Evolutionary conservation across 371 early-diverging fungal species (phyloP).

Genomic region (Catenaria anguillulae): DNA sequence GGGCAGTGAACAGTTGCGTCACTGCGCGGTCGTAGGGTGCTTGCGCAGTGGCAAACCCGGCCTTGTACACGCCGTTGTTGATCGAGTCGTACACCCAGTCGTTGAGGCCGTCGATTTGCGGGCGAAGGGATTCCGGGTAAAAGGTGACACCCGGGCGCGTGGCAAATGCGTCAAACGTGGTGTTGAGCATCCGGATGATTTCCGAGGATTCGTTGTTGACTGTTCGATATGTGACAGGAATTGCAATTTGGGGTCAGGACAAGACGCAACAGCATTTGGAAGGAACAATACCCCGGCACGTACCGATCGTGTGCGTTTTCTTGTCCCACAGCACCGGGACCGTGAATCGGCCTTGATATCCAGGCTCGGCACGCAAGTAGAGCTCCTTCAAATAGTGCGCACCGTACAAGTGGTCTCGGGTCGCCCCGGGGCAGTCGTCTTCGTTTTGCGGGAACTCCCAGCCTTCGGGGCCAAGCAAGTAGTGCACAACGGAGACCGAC

Average conservation of each 20-base stretch:
- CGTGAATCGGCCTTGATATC: constrained; percentile 65
- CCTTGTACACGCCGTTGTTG: constrained; percentile 44
- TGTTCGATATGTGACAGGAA: too few species aligned
- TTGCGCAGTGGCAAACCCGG: constrained; percentile 84
- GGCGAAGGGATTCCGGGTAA: constrained; percentile 58
- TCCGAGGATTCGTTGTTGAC: constrained; percentile 94
- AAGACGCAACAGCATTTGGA: too few species aligned
- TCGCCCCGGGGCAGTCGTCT: constrained; percentile 47
- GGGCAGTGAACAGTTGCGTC: constrained; percentile 49
- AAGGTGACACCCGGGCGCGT: constrained; percentile 39
- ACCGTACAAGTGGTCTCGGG: constrained; percentile 55
- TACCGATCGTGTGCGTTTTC: constrained; percentile 73
- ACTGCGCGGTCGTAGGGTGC: constrained; percentile 29
- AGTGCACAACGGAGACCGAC: constrained; percentile 68
- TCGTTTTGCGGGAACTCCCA: constrained; percentile 66
- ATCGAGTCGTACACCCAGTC: constrained; percentile 74
- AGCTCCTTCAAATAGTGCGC: constrained; percentile 61
- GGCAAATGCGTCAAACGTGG: constrained; percentile 56
- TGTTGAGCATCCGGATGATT: constrained; percentile 88
- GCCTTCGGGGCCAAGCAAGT: constrained; percentile 56
- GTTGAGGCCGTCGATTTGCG: constrained; percentile 71
- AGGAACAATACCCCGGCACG: too few species aligned
- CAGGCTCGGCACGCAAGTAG: constrained; percentile 72
- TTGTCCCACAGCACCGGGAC: constrained; percentile 87
- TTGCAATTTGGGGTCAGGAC: too few species aligned